phyloP scores from a whole-genome alignment of 2,329 filamentous ascomycete genomes.

The Paecilomyces dactylethromorphus region DNA sequence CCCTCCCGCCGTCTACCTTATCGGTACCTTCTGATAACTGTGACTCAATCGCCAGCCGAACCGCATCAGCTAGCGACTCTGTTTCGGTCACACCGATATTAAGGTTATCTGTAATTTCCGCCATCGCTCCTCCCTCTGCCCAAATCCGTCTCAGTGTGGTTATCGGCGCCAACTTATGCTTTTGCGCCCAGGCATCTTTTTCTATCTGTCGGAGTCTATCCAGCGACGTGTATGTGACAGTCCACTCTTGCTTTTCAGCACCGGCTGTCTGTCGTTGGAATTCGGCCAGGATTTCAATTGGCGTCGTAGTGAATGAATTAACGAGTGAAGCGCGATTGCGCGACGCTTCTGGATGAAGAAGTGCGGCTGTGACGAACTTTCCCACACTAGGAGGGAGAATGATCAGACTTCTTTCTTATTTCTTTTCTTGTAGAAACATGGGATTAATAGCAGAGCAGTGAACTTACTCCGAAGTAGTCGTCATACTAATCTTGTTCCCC shows the following conservation, averaged over 20 bases:
- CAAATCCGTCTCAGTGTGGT: conserved; percentile 59
- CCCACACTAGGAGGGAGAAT: conserved; percentile 44
- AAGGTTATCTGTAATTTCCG: conserved; percentile 56
- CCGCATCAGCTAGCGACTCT: neutral
- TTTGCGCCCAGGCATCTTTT: conserved; percentile 47
- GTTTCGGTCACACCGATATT: neutral
- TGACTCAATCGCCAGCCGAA: neutral
- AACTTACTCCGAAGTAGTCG: conserved; percentile 58
- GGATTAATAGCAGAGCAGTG: neutral
- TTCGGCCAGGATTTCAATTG: conserved; percentile 51
- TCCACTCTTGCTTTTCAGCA: neutral
- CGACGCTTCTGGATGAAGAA: conserved; percentile 47
- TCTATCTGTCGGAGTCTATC: conserved; percentile 48
- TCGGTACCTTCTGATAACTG: neutral
- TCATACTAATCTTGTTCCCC: conserved; percentile 47
- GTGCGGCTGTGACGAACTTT: conserved; percentile 53
- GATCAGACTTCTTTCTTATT: neutral
- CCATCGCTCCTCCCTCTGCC: conserved; percentile 60
- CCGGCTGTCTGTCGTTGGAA: conserved; percentile 56
- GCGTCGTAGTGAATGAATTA: conserved; percentile 58
- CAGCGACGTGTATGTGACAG: conserved; percentile 40
- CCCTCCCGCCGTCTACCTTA: neutral
- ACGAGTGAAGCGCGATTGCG: conserved; percentile 52
- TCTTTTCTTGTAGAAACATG: neutral
- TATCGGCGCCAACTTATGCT: conserved; percentile 43